Conservation (phyloP, 139 green algal genomes). For the Coelastrella sp. region DNA sequence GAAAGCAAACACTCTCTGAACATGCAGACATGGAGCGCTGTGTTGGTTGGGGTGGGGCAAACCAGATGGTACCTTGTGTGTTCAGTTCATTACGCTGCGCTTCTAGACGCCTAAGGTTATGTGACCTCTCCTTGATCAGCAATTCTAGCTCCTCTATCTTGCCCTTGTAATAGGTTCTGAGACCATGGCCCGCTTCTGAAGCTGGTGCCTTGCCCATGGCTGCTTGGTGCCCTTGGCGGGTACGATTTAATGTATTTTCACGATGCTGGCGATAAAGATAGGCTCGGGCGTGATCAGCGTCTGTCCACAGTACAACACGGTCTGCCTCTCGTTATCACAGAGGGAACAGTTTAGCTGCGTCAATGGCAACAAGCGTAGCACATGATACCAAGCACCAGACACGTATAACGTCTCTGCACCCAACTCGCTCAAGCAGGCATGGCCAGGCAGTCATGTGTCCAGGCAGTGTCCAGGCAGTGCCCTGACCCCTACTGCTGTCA, state of each 20-base stretch:
- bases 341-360: neutral
- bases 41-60: constrained; percentile 11
- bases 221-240: neutral
- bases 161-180: constrained; percentile 65
- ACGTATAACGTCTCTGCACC: too few species aligned
- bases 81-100: constrained; percentile 99
- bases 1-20: neutral
- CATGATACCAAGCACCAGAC: too few species aligned
- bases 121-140: constrained; percentile 89
- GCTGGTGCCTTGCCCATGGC: constrained; percentile 22
- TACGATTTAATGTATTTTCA: neutral
- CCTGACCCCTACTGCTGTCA: neutral
- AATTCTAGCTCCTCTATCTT: constrained; percentile 98
- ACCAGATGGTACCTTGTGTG: constrained; percentile 83
- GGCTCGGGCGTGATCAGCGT: neutral
- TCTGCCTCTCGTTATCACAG: constrained; percentile 1
- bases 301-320: neutral
- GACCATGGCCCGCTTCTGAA: constrained; percentile 25
- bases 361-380: too few species aligned
- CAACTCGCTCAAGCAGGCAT: neutral
- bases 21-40: neutral
- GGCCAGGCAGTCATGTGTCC: too few species aligned
- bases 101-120: constrained; percentile 97
- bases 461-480: neutral
- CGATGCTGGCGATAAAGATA: neutral